These are phyloP conservation scores for Paulownia fortunei DNA, from an alignment of 257 asterid genomes.

Conservation along the genomic window DNA sequence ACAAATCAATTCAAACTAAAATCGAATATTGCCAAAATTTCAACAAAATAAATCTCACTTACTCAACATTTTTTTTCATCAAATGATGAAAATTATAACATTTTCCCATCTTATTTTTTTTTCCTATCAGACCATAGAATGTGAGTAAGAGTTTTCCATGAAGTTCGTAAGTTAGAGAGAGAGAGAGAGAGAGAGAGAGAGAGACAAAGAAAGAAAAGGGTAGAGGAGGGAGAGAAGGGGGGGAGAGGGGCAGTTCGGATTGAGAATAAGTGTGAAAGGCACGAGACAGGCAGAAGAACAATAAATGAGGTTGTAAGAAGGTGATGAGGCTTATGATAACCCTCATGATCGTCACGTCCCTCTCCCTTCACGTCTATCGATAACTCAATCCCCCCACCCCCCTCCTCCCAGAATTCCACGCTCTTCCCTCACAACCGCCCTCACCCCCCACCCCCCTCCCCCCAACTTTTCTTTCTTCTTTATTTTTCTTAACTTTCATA, in stretches of 20 bases:
- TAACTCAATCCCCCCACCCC: slow-evolving; percentile 40
- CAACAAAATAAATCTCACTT: too few species aligned
- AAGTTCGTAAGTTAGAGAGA: too few species aligned
- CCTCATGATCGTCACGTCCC: slow-evolving; percentile 98
- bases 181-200: slow-evolving; percentile 13
- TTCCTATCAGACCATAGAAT: too few species aligned
- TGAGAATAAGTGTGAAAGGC: slow-evolving; percentile 91
- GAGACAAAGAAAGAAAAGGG: slow-evolving; percentile 39
- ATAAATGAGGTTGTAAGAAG: slow-evolving; percentile 73
- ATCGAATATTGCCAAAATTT: too few species aligned
- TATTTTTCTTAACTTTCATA: neutral
- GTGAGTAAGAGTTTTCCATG: too few species aligned
- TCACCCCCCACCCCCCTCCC: slow-evolving; percentile 22
- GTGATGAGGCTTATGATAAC: slow-evolving; percentile 95
- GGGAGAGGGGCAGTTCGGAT: slow-evolving; percentile 82
- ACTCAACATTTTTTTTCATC: too few species aligned
- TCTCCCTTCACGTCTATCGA: slow-evolving; percentile 68
- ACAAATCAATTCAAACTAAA: too few species aligned
- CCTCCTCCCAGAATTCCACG: slow-evolving; percentile 74
- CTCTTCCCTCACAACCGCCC: too few species aligned
- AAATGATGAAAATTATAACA: too few species aligned
- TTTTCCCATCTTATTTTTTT: too few species aligned
- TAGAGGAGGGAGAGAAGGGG: slow-evolving; percentile 18
- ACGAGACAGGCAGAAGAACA: slow-evolving; percentile 68
- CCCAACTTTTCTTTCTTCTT: neutral